Evolutionary conservation across 2,329 filamentous ascomycete genomes (phyloP).

Genomic region (Metarhizium sp.): DNA sequence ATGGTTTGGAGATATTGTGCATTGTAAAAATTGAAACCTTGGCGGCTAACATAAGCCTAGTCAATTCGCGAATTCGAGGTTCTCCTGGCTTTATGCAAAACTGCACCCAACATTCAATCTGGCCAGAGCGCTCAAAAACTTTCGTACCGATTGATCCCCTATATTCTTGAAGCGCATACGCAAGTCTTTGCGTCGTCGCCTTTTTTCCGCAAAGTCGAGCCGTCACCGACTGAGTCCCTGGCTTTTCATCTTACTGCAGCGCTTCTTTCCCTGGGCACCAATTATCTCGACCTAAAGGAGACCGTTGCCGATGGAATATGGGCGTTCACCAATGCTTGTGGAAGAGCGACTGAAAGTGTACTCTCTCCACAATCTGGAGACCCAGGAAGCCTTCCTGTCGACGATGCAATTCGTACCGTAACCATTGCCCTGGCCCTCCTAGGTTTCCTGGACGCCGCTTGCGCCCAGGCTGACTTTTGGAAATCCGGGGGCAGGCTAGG

Average conservation of each 20-base stretch:
- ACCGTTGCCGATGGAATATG: constrained; percentile 57
- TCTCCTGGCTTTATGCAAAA: constrained; percentile 82
- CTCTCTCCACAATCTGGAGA: constrained; percentile 44
- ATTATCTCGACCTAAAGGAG: constrained; percentile 59
- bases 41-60: constrained; percentile 33
- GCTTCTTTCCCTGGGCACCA: constrained; percentile 69
- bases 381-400: constrained; percentile 48
- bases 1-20: constrained; percentile 39
- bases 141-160: constrained; percentile 68
- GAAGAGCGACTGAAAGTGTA: constrained; percentile 47
- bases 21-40: neutral
- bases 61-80: constrained; percentile 87
- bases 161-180: constrained; percentile 74
- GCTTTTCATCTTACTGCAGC: constrained; percentile 71
- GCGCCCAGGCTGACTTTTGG: constrained; percentile 76
- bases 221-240: constrained; percentile 80
- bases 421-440: constrained; percentile 78
- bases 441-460: constrained; percentile 78
- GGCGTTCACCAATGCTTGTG: constrained; percentile 64
- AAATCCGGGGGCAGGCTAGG: constrained; percentile 60
- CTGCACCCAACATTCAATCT: constrained; percentile 65
- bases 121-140: constrained; percentile 68
- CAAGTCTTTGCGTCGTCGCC: constrained; percentile 74
- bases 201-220: constrained; percentile 72
- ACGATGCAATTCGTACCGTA: constrained; percentile 59